phyloP scores from a whole-genome alignment of 352 stramenopile species.

The Globisporangium cederbergense region DNA sequence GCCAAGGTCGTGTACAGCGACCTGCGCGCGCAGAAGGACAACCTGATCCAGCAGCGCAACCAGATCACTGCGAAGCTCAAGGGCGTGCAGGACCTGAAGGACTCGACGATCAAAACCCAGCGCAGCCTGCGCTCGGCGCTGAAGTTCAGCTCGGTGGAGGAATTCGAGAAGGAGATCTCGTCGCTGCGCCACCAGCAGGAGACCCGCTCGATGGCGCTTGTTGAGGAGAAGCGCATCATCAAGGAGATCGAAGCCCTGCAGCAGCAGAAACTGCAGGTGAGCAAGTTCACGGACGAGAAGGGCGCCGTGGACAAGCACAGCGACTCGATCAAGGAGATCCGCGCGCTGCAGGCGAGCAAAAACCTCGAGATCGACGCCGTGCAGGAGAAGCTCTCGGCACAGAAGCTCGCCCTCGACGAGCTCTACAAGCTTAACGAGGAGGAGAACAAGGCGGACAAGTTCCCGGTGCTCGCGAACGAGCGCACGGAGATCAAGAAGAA shows the following conservation, averaged over 20 bases:
- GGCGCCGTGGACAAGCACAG: slow-evolving; percentile 79
- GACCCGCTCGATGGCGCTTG: slow-evolving; percentile 94
- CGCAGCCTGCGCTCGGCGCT: slow-evolving; percentile 59
- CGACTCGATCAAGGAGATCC: slow-evolving; percentile 75
- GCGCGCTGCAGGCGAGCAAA: slow-evolving; percentile 81
- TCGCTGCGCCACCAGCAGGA: slow-evolving; percentile 90
- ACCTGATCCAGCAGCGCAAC: slow-evolving; percentile 84
- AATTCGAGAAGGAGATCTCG: slow-evolving; percentile 91
- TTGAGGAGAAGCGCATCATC: slow-evolving; percentile 96
- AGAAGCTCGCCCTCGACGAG: slow-evolving; percentile 87
- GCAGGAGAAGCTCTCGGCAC: slow-evolving; percentile 89
- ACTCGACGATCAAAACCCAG: slow-evolving; percentile 69
- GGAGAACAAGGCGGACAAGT: slow-evolving; percentile 86
- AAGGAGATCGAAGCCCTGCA: slow-evolving; percentile 95
- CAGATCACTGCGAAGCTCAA: slow-evolving; percentile 79
- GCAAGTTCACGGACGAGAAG: slow-evolving; percentile 79
- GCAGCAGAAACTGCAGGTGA: slow-evolving; percentile 86
- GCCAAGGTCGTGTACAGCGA: slow-evolving; percentile 84
- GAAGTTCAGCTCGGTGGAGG: slow-evolving; percentile 85
- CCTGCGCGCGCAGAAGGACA: slow-evolving; percentile 81
- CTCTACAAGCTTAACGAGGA: slow-evolving; percentile 88
- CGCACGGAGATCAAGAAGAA: slow-evolving; percentile 90
- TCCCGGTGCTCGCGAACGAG: slow-evolving; percentile 80
- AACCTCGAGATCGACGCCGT: slow-evolving; percentile 94
- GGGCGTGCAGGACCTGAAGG: slow-evolving; percentile 80